Percentiles rank a stretch among this genome's conserved stretches.
Conservation (phyloP, 2,329 filamentous ascomycete species). For the Leptodontidium sp. region DNA sequence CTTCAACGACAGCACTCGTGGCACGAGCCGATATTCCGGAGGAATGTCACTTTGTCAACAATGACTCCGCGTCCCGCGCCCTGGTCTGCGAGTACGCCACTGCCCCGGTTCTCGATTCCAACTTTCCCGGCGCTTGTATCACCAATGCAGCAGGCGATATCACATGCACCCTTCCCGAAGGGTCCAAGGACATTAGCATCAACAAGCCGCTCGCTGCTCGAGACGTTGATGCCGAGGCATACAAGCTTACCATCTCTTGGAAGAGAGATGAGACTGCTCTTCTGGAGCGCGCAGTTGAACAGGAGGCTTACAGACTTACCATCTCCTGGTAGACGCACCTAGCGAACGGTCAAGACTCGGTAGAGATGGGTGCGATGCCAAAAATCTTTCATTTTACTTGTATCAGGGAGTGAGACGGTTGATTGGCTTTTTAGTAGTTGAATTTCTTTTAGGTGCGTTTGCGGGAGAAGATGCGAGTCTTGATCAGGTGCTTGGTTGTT, state of each 20-base stretch:
- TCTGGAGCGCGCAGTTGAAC: not conserved
- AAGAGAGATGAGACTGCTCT: constrained; percentile 1
- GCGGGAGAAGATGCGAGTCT: not conserved
- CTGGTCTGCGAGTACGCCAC: constrained; percentile 10
- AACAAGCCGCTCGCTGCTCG: not conserved
- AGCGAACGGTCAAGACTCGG: not conserved
- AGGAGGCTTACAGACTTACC: constrained; percentile 6
- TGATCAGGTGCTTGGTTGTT: not conserved
- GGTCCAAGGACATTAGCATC: constrained; percentile 13
- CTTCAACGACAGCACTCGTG: not conserved
- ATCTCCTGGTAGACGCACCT: constrained; percentile 5
- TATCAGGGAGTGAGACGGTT: not conserved
- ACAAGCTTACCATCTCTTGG: constrained; percentile 3
- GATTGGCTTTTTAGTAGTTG: not conserved
- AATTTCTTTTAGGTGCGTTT: not conserved
- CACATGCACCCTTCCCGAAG: constrained; percentile 1
- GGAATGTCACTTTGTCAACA: constrained; percentile 11
- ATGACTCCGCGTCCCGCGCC: constrained; percentile 1
- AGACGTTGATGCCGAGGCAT: constrained; percentile 7
- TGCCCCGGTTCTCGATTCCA: constrained; percentile 7
- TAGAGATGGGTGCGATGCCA: not conserved
- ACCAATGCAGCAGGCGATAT: not conserved
- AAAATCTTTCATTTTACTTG: not conserved
- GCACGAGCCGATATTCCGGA: constrained; percentile 1
- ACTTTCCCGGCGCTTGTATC: constrained; percentile 2